Conservation (phyloP, 2,329 filamentous ascomycete species). For the Fusarium acutatum region DNA sequence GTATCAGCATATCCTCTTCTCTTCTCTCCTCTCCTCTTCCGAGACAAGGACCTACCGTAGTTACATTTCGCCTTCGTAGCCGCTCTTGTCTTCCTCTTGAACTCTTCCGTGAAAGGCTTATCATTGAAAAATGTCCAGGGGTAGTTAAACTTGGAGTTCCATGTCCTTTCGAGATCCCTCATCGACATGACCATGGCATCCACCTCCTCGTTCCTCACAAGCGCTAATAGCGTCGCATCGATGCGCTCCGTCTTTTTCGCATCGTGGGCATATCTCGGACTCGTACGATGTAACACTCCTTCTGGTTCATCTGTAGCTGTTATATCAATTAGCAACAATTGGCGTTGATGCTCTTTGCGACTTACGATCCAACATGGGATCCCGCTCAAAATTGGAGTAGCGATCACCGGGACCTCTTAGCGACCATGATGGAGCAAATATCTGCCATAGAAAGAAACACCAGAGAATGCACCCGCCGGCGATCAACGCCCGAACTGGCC, state of each 20-base stretch:
- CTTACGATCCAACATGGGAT: constrained; percentile 89
- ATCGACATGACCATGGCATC: constrained; percentile 87
- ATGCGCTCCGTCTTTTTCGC: constrained; percentile 82
- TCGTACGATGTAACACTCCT: constrained; percentile 76
- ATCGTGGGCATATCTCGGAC: constrained; percentile 80
- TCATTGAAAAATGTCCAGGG: constrained; percentile 99
- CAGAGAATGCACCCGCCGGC: constrained; percentile 76
- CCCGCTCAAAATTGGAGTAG: constrained; percentile 71
- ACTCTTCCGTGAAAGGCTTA: constrained; percentile 89
- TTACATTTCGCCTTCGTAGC: constrained; percentile 87
- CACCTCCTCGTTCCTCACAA: constrained; percentile 93
- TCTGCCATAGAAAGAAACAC: constrained; percentile 80
- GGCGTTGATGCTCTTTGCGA: constrained; percentile 19
- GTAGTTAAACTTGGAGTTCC: constrained; percentile 99
- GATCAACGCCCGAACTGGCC: constrained; percentile 82
- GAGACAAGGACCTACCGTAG: constrained; percentile 70
- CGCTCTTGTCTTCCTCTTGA: constrained; percentile 82
- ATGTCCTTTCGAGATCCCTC: constrained; percentile 89
- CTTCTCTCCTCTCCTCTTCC: neutral
- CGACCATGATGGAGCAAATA: constrained; percentile 68
- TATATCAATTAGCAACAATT: constrained; percentile 18
- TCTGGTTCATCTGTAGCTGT: constrained; percentile 85
- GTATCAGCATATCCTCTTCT: neutral
- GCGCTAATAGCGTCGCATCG: constrained; percentile 89
- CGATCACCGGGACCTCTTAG: constrained; percentile 53